phyloP scores from a whole-genome alignment of 192 early-diverging fungal genomes.

The Pilobolus umbonatus region DNA sequence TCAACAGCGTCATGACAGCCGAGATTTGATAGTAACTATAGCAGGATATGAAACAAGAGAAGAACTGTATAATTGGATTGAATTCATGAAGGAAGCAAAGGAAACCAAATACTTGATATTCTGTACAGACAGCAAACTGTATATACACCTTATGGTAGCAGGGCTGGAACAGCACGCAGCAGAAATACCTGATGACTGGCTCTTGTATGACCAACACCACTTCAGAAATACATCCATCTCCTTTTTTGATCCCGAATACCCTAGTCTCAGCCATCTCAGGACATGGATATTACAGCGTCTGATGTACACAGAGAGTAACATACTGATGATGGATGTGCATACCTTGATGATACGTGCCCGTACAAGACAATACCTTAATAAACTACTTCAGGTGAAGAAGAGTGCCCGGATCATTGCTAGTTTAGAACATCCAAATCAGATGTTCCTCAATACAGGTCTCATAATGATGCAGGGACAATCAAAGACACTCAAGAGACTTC shows the following conservation, averaged over 20 bases:
- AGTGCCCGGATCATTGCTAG: conserved; percentile 23
- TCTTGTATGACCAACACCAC: conserved; percentile 12
- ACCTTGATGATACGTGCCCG: conserved; percentile 20
- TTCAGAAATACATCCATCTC: conserved; percentile 3
- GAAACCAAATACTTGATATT: conserved; percentile 25
- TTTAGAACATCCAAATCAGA: conserved; percentile 27
- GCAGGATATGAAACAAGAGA: conserved; percentile 28
- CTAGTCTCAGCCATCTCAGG: conserved; percentile 23
- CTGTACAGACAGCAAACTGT: conserved; percentile 28
- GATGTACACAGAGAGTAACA: conserved; percentile 13
- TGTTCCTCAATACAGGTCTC: conserved; percentile 20
- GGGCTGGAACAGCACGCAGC: conserved; percentile 18
- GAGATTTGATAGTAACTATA: conserved; percentile 21
- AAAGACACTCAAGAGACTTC: conserved; percentile 13
- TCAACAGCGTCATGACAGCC: conserved; percentile 7
- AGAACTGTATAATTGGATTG: conserved; percentile 33
- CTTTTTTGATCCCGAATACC: background rate
- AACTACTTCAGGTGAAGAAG: conserved; percentile 12
- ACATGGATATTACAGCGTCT: conserved; percentile 28
- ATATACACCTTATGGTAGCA: conserved; percentile 12
- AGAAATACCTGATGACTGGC: conserved; percentile 22
- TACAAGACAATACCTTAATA: conserved; percentile 15
- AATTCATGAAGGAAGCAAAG: conserved; percentile 14
- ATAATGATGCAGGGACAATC: conserved; percentile 22
- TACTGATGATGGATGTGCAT: conserved; percentile 30